phyloP scores from a whole-genome alignment of 345 rosid genomes.

The Citrus unshiu region DNA sequence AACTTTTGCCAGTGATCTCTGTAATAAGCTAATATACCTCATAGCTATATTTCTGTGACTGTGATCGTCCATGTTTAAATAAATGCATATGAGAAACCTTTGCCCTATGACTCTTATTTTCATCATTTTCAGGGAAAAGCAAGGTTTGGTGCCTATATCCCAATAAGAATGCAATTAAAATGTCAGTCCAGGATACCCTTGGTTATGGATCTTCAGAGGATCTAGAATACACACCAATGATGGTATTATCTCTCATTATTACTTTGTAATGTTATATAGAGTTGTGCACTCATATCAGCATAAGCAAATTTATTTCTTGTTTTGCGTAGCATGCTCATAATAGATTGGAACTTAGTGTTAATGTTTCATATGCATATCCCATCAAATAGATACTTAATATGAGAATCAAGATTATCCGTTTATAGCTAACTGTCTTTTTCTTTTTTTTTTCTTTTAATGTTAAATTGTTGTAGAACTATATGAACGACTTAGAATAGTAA shows the following conservation, averaged over 20 bases:
- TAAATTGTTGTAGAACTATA: not conserved
- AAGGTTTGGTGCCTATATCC: constrained; percentile 93
- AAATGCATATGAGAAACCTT: not conserved
- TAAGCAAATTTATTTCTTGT: not conserved
- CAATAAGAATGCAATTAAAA: constrained; percentile 52
- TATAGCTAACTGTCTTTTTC: not conserved
- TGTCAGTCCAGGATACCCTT: constrained; percentile 56
- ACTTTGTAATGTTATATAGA: not conserved
- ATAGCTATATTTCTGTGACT: not conserved
- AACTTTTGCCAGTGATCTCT: not conserved
- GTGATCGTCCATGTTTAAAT: not conserved
- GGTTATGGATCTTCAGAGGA: constrained; percentile 29
- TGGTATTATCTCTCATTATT: constrained; percentile 24
- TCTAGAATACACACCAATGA: constrained; percentile 21
- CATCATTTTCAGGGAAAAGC: constrained; percentile 54
- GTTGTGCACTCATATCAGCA: not conserved
- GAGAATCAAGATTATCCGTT: not conserved
- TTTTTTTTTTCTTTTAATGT: too few relatives aligned
- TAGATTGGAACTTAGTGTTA: not conserved
- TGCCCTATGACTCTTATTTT: not conserved
- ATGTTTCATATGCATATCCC: not conserved
- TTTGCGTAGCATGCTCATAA: not conserved
- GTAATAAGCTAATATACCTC: not conserved
- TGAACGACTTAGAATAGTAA: not conserved
- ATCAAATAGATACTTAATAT: not conserved